Base-by-base conservation (phyloP, 2,329 filamentous ascomycete genomes). In the Madurella mycetomatis region DNA sequence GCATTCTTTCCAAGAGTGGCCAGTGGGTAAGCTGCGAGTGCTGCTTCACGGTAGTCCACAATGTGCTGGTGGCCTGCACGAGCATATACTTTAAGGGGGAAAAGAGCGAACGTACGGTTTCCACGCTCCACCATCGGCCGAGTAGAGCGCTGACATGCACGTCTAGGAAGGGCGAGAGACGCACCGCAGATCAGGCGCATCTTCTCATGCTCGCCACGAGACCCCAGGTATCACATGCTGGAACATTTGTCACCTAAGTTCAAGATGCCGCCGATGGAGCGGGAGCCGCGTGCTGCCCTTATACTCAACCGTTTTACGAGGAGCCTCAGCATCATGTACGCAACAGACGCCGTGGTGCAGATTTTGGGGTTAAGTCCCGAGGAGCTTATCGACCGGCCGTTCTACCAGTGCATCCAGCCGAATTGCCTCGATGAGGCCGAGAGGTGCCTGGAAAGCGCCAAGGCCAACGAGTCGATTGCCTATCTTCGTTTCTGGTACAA, bases 161-260 rank as follows among this genome's bases (percentile, higher is more conserved):
- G 49, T 56, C 34, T 64, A 94, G 90, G 86, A 65, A 83, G 90
- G 62, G 88, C 88, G 15, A 76, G 84, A 4, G 88, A 90, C 64
- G 90, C 89, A 40, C 89, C 89, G 1, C 80, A 89, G 56, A 85
- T 95, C 53, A 83, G 89, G 51, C 84, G 86, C 47, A 76, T 92
- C 30, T 95, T 95, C 69, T 86, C 88, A 2, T 90, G 86, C 25
- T 92, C 89, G 8, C 87, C 88, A 13, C 79, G 84, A 64, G 90
- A 95, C 65, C 89, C 90, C 16, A 84, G 90, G 59, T 95, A 95
- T 69, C 88, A 94, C 71, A 95, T 95, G 90, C 74, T 95, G 66
- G 87, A 90, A 53, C 88, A 92, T 60, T 76, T 95, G 15, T 95
- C 90, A 11, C 81, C 85, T 65, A 94, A 92, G 68, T 95, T 95